A percentile compares a stretch with the other conserved stretches of the same genome.
phyloP scores from a whole-genome alignment of 371 early-diverging fungal species.

The Phascolomyces articulosus region DNA sequence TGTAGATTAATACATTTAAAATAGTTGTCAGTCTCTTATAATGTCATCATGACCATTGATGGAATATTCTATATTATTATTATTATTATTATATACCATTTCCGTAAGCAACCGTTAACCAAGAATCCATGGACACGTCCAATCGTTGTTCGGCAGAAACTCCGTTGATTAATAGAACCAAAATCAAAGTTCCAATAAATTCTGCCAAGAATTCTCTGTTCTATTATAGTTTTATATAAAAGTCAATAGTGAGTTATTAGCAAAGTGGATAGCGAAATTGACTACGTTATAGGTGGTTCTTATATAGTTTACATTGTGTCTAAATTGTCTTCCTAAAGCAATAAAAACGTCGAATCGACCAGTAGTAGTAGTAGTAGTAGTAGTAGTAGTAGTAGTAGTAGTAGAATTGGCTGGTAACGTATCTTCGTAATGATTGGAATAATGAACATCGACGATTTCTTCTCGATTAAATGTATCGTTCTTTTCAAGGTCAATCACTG shows the following conservation, averaged over 20 bases:
- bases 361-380: too few relatives aligned
- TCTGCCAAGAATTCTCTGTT: constrained; percentile 78
- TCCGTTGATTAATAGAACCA: constrained; percentile 72
- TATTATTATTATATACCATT: too few relatives aligned
- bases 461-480: constrained; percentile 13
- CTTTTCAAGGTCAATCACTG: constrained; percentile 17
- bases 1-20: constrained; percentile 8
- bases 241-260: not conserved
- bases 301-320: constrained; percentile 7
- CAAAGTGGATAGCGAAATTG: too few relatives aligned
- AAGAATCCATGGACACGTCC: constrained; percentile 29
- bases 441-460: constrained; percentile 17
- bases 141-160: constrained; percentile 60
- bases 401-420: not conserved
- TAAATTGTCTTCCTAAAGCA: constrained; percentile 1
- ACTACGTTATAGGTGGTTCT: not conserved
- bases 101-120: constrained; percentile 40
- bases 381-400: too few relatives aligned
- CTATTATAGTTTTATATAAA: constrained; percentile 11
- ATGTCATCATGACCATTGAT: constrained; percentile 4
- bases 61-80: too few relatives aligned
- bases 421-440: constrained; percentile 11
- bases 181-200: constrained; percentile 78
- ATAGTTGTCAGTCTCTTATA: not conserved
- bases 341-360: not conserved